These are phyloP conservation scores for Wolfiporia cocos DNA, from an alignment of 1,284 basidiomycete genomes.

Conservation along the genomic window DNA sequence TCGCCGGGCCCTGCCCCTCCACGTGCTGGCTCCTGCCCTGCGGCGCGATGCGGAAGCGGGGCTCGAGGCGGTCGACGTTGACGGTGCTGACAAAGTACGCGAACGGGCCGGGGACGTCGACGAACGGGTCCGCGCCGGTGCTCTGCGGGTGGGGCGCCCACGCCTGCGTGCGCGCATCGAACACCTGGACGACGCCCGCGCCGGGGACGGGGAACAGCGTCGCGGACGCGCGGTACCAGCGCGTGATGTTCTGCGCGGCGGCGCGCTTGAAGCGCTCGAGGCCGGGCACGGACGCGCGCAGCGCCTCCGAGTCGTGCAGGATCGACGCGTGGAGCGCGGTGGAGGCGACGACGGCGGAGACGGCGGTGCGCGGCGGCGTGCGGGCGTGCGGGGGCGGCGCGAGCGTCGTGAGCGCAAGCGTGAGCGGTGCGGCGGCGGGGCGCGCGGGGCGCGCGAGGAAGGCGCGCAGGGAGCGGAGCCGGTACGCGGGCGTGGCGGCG, in stretches of 20 bases:
- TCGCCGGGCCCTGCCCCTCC: conserved; percentile 35
- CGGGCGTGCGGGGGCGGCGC: conserved; percentile 26
- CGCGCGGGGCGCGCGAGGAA: conserved; percentile 34
- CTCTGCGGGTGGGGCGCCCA: conserved; percentile 42
- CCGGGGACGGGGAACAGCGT: conserved; percentile 41
- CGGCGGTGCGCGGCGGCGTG: conserved; percentile 20
- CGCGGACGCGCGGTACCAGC: conserved; percentile 67
- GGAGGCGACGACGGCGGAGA: conserved; percentile 64
- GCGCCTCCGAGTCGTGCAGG: conserved; percentile 71
- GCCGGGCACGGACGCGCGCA: conserved; percentile 66
- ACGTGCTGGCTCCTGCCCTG: conserved; percentile 33
- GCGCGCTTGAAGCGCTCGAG: conserved; percentile 87
- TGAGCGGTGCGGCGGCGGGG: conserved; percentile 35
- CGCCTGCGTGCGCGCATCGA: conserved; percentile 41
- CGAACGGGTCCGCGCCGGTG: conserved; percentile 26
- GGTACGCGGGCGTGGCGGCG: conserved; percentile 33
- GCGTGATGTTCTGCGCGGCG: conserved; percentile 66
- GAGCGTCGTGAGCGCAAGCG: conserved; percentile 52
- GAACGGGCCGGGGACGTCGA: conserved; percentile 73
- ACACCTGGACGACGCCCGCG: conserved; percentile 46
- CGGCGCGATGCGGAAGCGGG: conserved; percentile 72
- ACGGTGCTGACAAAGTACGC: conserved; percentile 80
- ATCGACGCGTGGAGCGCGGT: conserved; percentile 89
- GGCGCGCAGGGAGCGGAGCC: conserved; percentile 47
- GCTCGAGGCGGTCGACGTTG: conserved; percentile 82